These are phyloP conservation scores for Zymoseptoria passerinii DNA, from an alignment of 2,329 filamentous ascomycete species.

Conservation along the genomic window DNA sequence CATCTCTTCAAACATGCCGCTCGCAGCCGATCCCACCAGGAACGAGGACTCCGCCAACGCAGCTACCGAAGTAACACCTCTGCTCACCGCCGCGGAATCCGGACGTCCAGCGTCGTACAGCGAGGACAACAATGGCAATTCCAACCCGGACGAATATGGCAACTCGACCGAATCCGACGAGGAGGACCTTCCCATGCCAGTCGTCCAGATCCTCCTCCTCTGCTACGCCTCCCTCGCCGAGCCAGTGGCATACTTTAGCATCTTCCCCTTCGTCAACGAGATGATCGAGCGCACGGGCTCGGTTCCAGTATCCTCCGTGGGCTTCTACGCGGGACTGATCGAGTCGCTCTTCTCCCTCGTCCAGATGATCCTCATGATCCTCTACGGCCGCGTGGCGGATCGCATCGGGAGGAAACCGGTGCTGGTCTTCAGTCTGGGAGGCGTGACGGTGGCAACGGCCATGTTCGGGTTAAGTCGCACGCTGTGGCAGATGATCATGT, in stretches of 20 bases:
- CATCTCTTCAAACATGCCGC: constrained; percentile 5
- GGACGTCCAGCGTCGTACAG: constrained; percentile 3
- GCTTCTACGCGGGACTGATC: constrained; percentile 71
- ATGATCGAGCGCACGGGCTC: constrained; percentile 63
- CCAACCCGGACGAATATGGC: not conserved
- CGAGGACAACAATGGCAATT: constrained; percentile 4
- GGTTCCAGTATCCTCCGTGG: constrained; percentile 57
- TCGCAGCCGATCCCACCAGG: constrained; percentile 11
- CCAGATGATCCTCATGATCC: constrained; percentile 69
- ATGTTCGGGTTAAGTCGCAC: constrained; percentile 60
- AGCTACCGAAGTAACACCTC: constrained; percentile 20
- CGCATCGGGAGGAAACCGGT: constrained; percentile 64
- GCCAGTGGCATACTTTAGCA: constrained; percentile 70
- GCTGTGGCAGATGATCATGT: constrained; percentile 67
- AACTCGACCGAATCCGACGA: not conserved
- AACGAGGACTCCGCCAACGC: constrained; percentile 4
- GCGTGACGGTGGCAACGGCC: constrained; percentile 52
- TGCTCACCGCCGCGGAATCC: constrained; percentile 17
- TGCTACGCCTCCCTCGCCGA: constrained; percentile 67
- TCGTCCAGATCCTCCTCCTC: constrained; percentile 59
- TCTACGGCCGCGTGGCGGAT: constrained; percentile 63
- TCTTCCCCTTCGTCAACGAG: constrained; percentile 68
- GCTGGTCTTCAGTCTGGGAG: constrained; percentile 57
- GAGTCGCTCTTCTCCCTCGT: constrained; percentile 61
- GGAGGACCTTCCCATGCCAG: constrained; percentile 37